Evolutionary conservation across 1,284 basidiomycete species (phyloP).

Genomic region (Pascua sp.): DNA sequence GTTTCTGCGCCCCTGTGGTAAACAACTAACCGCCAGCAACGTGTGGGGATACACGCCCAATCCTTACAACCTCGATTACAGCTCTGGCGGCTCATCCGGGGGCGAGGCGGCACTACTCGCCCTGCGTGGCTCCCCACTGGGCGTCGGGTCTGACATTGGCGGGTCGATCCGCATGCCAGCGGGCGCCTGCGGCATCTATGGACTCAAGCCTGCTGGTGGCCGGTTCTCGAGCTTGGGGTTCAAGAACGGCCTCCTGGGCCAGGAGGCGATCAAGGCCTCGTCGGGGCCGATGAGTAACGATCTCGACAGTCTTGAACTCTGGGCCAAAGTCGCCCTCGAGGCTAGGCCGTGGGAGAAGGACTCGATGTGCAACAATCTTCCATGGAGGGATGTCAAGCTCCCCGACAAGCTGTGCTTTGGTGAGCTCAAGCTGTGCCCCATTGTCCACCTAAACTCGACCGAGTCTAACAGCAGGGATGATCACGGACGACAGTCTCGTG

Average conservation of each 20-base stretch:
- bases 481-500: conserved; percentile 56
- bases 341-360: conserved; percentile 64
- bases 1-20: no score
- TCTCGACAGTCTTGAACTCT: conserved; percentile 58
- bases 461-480: conserved; percentile 51
- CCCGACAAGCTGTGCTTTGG: conserved; percentile 54
- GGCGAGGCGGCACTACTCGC: conserved; percentile 51
- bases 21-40: conserved; percentile 3
- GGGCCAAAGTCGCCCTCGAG: conserved; percentile 53
- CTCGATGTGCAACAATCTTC: conserved; percentile 58
- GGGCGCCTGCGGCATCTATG: conserved; percentile 15
- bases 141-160: conserved; percentile 50
- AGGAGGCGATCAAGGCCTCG: conserved; percentile 63
- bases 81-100: conserved; percentile 44
- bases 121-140: conserved; percentile 38
- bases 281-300: conserved; percentile 63
- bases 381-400: conserved; percentile 62
- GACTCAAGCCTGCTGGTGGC: conserved; percentile 11
- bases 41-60: conserved; percentile 38
- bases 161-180: conserved; percentile 57
- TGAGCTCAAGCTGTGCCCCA: background rate
- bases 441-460: background rate
- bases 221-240: conserved; percentile 46
- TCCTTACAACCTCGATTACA: conserved; percentile 43
- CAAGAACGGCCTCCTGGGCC: conserved; percentile 62